Evolutionary conservation across 371 early-diverging fungal species (phyloP), one percentile per base, ranked within the genome.

Genomic region (Mortierella sp.): DNA sequence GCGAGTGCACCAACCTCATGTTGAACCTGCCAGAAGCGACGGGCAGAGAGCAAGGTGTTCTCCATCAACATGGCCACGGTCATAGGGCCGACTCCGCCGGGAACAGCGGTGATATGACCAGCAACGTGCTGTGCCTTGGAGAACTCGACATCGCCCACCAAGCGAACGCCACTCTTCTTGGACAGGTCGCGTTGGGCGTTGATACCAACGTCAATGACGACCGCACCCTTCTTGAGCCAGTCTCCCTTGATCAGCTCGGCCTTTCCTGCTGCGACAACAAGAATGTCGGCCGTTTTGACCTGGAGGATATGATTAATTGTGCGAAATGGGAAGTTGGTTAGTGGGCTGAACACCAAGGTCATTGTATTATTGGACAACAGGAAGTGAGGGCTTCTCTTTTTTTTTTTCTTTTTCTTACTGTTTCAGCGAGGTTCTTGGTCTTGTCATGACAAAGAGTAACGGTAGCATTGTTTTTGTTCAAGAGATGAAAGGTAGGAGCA

Each of bases 11-110:
- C 37, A n/a, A 54, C 14, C 75, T 91, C 89, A 40, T 77, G 82
- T 21, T 88, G 88, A 44, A 91, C 88, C n/a, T 93, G 91, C 77
- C 92, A 90, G 85, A 90, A 94, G 28, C 96, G 91, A 82, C 94
- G 91, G 43, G 97, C 97, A 69, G 95, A 93, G 48, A 92, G 79
- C 0, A 95, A 89, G 0, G 95, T 96, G 89, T 98, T 98, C 73
- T 94, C 83, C 88, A 98, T 88, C 46, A 98, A 90, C 97, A 98
- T 98, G 61, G 97, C 97, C 19, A 98, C 98, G 9, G 98, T 98
- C 98, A 98, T 98, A 16, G 98, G 98, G 0, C 98, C 98, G 43
- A 98, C 98, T 55, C 98, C 98, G 44, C 98, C 98, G 34, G 98
- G 98, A 67, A 98, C 98, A 3, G 98, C 98, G 1, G 98, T 98